phyloP scores from a whole-genome alignment of 2,329 filamentous ascomycete genomes.

The Exophiala sp. region DNA sequence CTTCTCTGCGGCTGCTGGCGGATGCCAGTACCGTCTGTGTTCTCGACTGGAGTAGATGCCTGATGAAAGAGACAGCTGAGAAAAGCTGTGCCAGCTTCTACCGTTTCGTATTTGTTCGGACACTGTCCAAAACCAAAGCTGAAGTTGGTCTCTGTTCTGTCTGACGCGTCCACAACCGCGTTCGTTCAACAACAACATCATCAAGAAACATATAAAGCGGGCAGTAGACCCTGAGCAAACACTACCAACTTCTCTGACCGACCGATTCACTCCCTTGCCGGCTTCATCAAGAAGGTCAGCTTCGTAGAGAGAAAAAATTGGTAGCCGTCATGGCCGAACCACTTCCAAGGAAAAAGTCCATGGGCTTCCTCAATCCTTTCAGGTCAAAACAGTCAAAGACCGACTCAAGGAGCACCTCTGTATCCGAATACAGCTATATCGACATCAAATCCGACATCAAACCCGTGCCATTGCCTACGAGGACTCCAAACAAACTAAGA shows the following conservation, averaged over 20 bases:
- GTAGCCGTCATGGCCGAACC: slow-evolving; percentile 9
- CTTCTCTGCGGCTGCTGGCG: slow-evolving; percentile 3
- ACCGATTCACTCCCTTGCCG: neutral
- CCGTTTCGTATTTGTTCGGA: too few species aligned
- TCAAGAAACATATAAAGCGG: too few species aligned
- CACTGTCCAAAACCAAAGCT: too few species aligned
- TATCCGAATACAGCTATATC: slow-evolving; percentile 12
- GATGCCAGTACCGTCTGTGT: slow-evolving; percentile 4
- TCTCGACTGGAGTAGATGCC: neutral
- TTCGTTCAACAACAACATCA: too few species aligned
- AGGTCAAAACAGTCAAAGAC: slow-evolving; percentile 10
- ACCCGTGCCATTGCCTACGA: neutral
- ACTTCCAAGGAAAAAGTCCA: slow-evolving; percentile 14
- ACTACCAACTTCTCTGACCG: too few species aligned
- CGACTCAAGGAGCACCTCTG: slow-evolving; percentile 14
- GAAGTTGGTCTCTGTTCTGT: too few species aligned
- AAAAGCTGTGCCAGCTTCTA: neutral
- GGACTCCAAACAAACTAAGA: slow-evolving; percentile 6
- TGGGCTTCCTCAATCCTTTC: slow-evolving; percentile 22
- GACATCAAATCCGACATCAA: slow-evolving; percentile 13
- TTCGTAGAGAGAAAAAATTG: too few species aligned
- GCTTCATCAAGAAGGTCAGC: too few species aligned
- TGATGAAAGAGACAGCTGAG: neutral
- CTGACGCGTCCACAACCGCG: too few species aligned
- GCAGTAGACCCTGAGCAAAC: too few species aligned